Evolutionary conservation across 805 yeast genomes (phyloP).

Genomic region (Candida krabiensis): DNA sequence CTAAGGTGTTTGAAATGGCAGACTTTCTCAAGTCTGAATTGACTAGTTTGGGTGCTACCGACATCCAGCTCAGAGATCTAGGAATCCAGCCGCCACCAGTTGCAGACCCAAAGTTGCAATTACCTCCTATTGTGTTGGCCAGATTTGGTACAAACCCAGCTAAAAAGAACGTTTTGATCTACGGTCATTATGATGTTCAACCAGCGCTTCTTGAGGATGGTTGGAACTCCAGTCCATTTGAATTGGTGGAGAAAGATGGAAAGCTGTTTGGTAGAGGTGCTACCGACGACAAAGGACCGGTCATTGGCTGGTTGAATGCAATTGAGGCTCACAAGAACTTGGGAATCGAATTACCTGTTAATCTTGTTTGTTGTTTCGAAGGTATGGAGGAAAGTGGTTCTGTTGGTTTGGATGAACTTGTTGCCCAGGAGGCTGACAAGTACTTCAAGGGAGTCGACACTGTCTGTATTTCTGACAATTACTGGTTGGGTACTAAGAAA

Average conservation of each 20-base stretch:
- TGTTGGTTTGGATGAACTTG: constrained; percentile 81
- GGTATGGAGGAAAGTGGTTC: constrained; percentile 99
- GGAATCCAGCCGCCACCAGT: constrained; percentile 95
- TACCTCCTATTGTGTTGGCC: constrained; percentile 95
- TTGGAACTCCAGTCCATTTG: constrained; percentile 93
- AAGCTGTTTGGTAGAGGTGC: constrained; percentile 90
- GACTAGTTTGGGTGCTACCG: constrained; percentile 71
- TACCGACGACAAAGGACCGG: constrained; percentile 98
- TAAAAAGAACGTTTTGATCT: constrained; percentile 86
- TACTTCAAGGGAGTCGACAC: constrained; percentile 91
- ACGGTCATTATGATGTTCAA: constrained; percentile 98
- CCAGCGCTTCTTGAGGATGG: constrained; percentile 94
- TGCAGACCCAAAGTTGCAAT: constrained; percentile 57
- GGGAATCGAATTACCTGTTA: constrained; percentile 89
- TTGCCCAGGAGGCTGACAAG: constrained; percentile 70
- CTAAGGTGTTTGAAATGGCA: constrained; percentile 88
- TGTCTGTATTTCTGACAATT: constrained; percentile 94
- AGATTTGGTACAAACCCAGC: constrained; percentile 78
- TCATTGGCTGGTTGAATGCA: constrained; percentile 93
- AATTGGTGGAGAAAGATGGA: constrained; percentile 64
- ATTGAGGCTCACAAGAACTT: constrained; percentile 86
- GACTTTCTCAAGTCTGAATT: constrained; percentile 74
- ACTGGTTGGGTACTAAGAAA: constrained; percentile 96
- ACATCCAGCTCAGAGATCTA: constrained; percentile 76
- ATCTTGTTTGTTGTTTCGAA: constrained; percentile 89